Evolutionary conservation across 2,329 filamentous ascomycete genomes (phyloP).

Genomic region (Emydomyces testavorans): DNA sequence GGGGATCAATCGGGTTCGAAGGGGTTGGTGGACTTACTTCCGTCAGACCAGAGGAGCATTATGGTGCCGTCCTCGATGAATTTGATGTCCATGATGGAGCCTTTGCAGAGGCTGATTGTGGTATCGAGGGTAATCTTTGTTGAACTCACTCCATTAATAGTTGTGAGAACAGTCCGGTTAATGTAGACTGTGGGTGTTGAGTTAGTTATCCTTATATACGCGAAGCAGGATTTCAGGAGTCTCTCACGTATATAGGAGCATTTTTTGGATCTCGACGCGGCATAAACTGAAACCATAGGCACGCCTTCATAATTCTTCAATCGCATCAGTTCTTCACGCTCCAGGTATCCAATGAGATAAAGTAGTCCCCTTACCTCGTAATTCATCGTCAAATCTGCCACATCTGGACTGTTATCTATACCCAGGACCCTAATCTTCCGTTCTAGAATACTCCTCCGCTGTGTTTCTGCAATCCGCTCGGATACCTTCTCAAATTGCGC

Average conservation of each 20-base stretch:
- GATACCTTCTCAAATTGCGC: conserved; percentile 52
- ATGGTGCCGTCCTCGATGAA: conserved; percentile 54
- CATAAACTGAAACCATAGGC: conserved; percentile 25
- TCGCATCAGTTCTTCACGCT: conserved; percentile 11
- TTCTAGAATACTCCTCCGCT: conserved; percentile 57
- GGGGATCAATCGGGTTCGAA: background rate
- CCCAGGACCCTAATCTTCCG: conserved; percentile 44
- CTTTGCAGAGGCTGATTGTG: conserved; percentile 25
- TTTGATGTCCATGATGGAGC: conserved; percentile 47
- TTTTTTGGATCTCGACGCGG: conserved; percentile 26
- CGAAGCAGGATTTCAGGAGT: background rate
- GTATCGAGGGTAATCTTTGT: conserved; percentile 26
- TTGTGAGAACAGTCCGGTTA: conserved; percentile 43
- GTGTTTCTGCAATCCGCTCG: conserved; percentile 55
- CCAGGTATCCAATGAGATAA: background rate
- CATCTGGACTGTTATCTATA: conserved; percentile 26
- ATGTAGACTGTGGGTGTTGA: conserved; percentile 42
- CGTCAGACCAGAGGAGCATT: conserved; percentile 45
- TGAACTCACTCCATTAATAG: conserved; percentile 50
- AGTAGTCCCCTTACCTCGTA: conserved; percentile 31
- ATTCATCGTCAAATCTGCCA: conserved; percentile 49
- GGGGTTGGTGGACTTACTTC: conserved; percentile 19
- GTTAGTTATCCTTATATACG: background rate
- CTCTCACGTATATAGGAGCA: conserved; percentile 26
- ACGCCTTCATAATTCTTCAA: conserved; percentile 21